Base-by-base conservation (phyloP, 176 grass and related monocot genomes). In the Oropetium thomaeum region DNA sequence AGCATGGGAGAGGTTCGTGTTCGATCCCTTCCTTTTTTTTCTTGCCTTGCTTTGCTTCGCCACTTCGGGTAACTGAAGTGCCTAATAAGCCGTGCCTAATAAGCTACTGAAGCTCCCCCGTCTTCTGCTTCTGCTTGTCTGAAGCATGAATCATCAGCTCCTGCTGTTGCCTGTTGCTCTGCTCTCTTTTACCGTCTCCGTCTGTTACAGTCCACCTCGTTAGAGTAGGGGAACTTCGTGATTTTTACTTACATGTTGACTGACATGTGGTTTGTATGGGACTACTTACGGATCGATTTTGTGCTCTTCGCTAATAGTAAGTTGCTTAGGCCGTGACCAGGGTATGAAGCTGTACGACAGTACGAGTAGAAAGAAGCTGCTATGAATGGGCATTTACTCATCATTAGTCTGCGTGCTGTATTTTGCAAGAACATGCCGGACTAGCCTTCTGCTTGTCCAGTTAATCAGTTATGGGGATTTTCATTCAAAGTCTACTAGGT, bases 1-100 rank as follows among this genome's bases (percentile, higher is more conserved):
- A 37, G 58, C 12, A 43, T 73, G 66, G 73, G 48, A 33, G 59
- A 82, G 85, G 79, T 82, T 42, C 23, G 13, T 12, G 38, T 31
- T 76, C 49, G 74, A 22, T 10, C 2, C 5, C 25, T 39, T 30
- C 35, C 5, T 33, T 22, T n/a, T 34, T 8, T 9, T 33, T 22
- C 28, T 34, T 8, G 4, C 27, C 25, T 47, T 51, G 69, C 58
- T 10, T n/a, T 54, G 26, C 23, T 44, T 52, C 7, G 20, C 20
- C 5, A n/a, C 2, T 7, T 30, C 7, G 27, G 14, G 34, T 69
- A 34, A 19, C 12, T 67, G 19, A n/a, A n/a, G n/a, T n/a, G n/a
- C n/a, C n/a, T n/a, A n/a, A n/a, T n/a, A n/a, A n/a, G n/a, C n/a
- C n/a, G n/a, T n/a, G n/a, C n/a, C n/a, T n/a, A n/a, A n/a, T n/a